phyloP scores from a whole-genome alignment of 106 monocot species.

The Acorus gramineus region DNA sequence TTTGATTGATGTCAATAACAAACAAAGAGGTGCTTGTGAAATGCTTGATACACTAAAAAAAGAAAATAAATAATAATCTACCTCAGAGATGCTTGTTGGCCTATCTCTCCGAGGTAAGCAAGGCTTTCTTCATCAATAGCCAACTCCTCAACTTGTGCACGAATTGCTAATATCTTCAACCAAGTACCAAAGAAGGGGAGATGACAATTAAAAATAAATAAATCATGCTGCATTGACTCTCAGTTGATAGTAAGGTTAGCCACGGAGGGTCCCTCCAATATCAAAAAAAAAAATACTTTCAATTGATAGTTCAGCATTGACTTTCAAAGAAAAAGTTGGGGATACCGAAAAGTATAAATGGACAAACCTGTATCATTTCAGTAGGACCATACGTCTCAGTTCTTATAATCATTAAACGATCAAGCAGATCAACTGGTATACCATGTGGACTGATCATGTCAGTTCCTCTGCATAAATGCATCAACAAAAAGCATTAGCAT shows the following conservation, averaged over 20 bases:
- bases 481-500: background rate
- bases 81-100: slow-evolving; percentile 86
- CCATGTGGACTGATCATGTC: slow-evolving; percentile 94
- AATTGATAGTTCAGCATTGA: no score
- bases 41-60: no score
- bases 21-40: no score
- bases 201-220: slow-evolving; percentile 1
- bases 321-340: no score
- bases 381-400: slow-evolving; percentile 93
- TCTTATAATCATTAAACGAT: slow-evolving; percentile 83
- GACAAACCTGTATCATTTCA: slow-evolving; percentile 93
- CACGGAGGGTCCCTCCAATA: background rate
- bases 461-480: slow-evolving; percentile 57
- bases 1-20: no score
- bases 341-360: no score
- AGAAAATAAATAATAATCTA: background rate
- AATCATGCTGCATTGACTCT: no score
- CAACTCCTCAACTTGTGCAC: slow-evolving; percentile 90
- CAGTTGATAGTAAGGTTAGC: no score
- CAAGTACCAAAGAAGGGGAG: background rate
- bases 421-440: slow-evolving; percentile 86
- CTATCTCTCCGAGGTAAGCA: slow-evolving; percentile 92
- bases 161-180: slow-evolving; percentile 77
- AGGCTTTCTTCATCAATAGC: slow-evolving; percentile 92
- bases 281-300: background rate